Percentiles rank a stretch among this genome's conserved stretches.
phyloP scores from a whole-genome alignment of 2,329 filamentous ascomycete genomes.

The Ambrosiella xylebori region DNA sequence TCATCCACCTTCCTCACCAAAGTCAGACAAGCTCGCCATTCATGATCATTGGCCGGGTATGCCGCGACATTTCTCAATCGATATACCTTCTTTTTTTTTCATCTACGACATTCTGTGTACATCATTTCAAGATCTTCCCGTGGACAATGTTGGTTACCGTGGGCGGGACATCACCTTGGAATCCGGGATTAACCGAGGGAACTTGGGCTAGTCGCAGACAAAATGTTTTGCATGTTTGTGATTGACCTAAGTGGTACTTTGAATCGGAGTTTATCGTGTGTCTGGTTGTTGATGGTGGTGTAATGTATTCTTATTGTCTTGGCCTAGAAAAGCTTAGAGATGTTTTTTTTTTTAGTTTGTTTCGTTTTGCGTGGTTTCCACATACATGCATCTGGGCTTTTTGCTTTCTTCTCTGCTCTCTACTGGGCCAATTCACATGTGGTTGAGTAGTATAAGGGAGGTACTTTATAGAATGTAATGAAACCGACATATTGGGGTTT shows the following conservation, averaged over 20 bases:
- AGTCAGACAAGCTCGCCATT: background rate
- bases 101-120: background rate
- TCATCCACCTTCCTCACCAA: background rate
- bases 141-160: background rate
- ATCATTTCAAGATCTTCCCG: background rate
- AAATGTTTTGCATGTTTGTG: background rate
- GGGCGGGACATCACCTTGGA: background rate
- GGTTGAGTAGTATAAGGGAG: background rate
- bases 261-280: background rate
- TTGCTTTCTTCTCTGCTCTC: slow-evolving; percentile 6
- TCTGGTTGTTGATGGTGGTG: slow-evolving; percentile 1
- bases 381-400: background rate
- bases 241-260: background rate
- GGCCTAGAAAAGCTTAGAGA: slow-evolving; percentile 6
- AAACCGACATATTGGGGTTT: background rate
- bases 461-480: background rate
- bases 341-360: slow-evolving; percentile 4
- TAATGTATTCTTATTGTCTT: slow-evolving; percentile 13
- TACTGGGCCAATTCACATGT: background rate
- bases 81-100: background rate
- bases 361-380: background rate
- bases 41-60: background rate
- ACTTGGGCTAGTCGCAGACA: background rate
- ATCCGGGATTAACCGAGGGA: background rate
- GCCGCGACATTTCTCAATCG: background rate